A percentile compares a stretch with the other conserved stretches of the same genome.
Evolutionary conservation across 257 asterid species (phyloP).

Genomic region (Fraxinus americana): DNA sequence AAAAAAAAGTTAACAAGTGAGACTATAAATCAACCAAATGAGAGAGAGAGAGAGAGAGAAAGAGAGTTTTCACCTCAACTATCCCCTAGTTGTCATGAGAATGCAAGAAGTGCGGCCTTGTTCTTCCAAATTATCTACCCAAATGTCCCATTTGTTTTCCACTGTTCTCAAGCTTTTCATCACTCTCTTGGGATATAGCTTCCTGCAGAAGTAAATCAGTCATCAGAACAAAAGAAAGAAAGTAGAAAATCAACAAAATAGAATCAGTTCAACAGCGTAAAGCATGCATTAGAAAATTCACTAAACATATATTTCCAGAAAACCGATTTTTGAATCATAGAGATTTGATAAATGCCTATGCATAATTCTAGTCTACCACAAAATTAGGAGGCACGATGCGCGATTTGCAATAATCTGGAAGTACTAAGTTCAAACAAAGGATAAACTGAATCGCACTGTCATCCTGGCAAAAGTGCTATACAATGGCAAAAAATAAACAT

Average conservation of each 20-base stretch:
- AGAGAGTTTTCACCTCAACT: slow-evolving; percentile 23
- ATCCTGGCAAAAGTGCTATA: slow-evolving; percentile 6
- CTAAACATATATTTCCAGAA: background rate
- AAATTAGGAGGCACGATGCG: background rate
- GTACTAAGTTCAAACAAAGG: background rate
- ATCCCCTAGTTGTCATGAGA: slow-evolving; percentile 21
- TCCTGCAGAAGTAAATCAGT: slow-evolving; percentile 39
- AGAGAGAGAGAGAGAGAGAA: background rate
- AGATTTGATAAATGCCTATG: background rate
- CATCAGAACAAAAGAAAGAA: background rate
- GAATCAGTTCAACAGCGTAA: background rate
- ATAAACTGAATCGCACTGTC: background rate
- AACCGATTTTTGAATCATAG: background rate
- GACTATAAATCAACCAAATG: background rate
- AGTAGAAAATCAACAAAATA: background rate
- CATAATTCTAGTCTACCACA: background rate
- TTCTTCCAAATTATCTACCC: slow-evolving; percentile 20
- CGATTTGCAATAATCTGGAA: background rate
- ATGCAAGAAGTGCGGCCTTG: slow-evolving; percentile 20
- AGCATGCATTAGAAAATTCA: background rate
- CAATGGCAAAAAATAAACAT: slow-evolving; percentile 7
- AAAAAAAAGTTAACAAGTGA: background rate
- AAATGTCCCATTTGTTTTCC: slow-evolving; percentile 22
- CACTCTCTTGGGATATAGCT: slow-evolving; percentile 24
- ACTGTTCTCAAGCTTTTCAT: slow-evolving; percentile 33